Evolutionary conservation across 2,329 filamentous ascomycete genomes (phyloP), one percentile per base, ranked within the genome.

Genomic region (Reticulascus tulasneorum): DNA sequence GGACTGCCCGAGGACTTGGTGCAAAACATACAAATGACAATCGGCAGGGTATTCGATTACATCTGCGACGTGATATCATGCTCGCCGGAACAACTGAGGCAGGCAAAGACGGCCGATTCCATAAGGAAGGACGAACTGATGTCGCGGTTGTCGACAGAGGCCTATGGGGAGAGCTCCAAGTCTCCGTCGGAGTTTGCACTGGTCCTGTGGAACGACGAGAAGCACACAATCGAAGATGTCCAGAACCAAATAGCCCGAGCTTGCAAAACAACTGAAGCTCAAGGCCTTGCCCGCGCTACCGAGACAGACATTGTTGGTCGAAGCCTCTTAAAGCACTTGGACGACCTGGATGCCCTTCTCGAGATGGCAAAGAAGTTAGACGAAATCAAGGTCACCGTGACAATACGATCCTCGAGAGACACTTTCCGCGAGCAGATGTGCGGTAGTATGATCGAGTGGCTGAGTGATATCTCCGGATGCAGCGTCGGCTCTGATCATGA

Each of bases 351-450:
- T 19, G 73, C 77, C 23, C 73, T 98, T 10, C 69, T 98, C 12
- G 66, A 67, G 11, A 90, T 93, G 61, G 86, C 90, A 6, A 84
- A 79, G 46, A 82, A 93, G 16, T 86, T 98, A 47, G 93, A 98
- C 61, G 83, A 94, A 42, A 96, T 98, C 59, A 90, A 94, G 56
- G 80, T 98, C 38, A 97, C 93, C 0, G 88, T 96, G 31, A 98
- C 93, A 1, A 89, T 98, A 43, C 80, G 93, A 28, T 95, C 91
- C 9, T 81, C 93, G 6, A 78, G 94, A 49, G 93, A 98, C 62
- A 97, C 89, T 0, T 98, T 97, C 64, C 78, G 93, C 40, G 93
- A 98, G 58, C 86, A 97, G 58, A 98, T 98, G 94, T 96, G 90
- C 51, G 89, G 86, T n/a, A 88, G 89, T 12, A 91, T 98, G 43